Conservation (phyloP, 2,329 filamentous ascomycete genomes). For the Stachybotrys chlorohalonatus region DNA sequence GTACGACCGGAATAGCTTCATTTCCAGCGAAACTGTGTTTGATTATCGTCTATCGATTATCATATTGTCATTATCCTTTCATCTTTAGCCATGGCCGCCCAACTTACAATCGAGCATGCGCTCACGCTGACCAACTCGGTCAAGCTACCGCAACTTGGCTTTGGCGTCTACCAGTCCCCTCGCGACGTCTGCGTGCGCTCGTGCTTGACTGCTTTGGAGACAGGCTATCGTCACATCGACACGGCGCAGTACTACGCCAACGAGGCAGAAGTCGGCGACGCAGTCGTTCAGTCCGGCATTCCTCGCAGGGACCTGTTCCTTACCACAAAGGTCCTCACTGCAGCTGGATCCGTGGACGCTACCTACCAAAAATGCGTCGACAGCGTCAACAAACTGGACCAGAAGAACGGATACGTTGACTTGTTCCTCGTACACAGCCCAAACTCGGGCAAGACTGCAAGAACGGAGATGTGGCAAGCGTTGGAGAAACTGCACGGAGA, state of each 20-base stretch:
- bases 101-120: slow-evolving; percentile 8
- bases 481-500: slow-evolving; percentile 51
- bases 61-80: background rate
- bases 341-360: slow-evolving; percentile 39
- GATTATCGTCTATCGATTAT: background rate
- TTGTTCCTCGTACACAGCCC: slow-evolving; percentile 62
- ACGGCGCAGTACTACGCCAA: slow-evolving; percentile 25
- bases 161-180: slow-evolving; percentile 58
- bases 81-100: slow-evolving; percentile 2
- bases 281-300: slow-evolving; percentile 34
- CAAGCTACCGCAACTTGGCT: slow-evolving; percentile 55
- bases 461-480: slow-evolving; percentile 57
- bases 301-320: slow-evolving; percentile 38
- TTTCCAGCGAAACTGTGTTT: background rate
- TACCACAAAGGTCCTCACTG: slow-evolving; percentile 41
- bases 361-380: slow-evolving; percentile 51
- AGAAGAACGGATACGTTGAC: slow-evolving; percentile 53
- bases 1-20: background rate
- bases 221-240: slow-evolving; percentile 49
- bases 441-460: slow-evolving; percentile 39
- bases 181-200: slow-evolving; percentile 44
- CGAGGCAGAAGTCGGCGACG: slow-evolving; percentile 38
- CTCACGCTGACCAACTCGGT: slow-evolving; percentile 12
- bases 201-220: slow-evolving; percentile 42
- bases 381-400: slow-evolving; percentile 52